Conservation (phyloP, 805 yeast species). For the Candida multigemmis region DNA sequence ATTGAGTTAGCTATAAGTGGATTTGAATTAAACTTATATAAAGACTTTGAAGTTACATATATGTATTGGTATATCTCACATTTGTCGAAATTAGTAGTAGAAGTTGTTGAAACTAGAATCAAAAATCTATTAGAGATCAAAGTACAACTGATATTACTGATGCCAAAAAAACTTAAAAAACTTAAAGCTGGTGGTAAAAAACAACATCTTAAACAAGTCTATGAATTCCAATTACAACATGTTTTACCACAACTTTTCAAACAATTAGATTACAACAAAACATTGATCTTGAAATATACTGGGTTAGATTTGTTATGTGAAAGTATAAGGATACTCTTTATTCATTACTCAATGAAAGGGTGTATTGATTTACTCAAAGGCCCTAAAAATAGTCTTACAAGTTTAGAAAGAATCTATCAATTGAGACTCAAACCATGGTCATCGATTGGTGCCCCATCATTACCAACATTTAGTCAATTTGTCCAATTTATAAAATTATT, state of each 20-base stretch:
- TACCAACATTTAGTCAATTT: slow-evolving; percentile 44
- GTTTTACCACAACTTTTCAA: slow-evolving; percentile 26
- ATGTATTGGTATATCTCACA: slow-evolving; percentile 63
- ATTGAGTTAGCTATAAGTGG: slow-evolving; percentile 63
- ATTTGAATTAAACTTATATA: slow-evolving; percentile 65
- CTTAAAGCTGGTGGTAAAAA: slow-evolving; percentile 43
- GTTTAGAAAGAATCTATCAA: slow-evolving; percentile 14
- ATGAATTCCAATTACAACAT: slow-evolving; percentile 17
- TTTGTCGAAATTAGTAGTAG: slow-evolving; percentile 28
- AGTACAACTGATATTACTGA: too few relatives aligned
- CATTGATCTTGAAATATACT: slow-evolving; percentile 10
- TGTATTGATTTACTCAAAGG: slow-evolving; percentile 15
- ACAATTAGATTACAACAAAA: slow-evolving; percentile 13
- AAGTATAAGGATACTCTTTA: slow-evolving; percentile 9
- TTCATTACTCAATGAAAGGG: slow-evolving; percentile 10
- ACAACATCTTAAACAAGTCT: slow-evolving; percentile 18
- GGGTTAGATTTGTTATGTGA: slow-evolving; percentile 11
- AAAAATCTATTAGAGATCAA: too few relatives aligned
- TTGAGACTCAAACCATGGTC: slow-evolving; percentile 74
- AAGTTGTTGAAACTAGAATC: slow-evolving; percentile 38
- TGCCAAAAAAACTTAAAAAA: slow-evolving; percentile 37
- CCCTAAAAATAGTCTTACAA: slow-evolving; percentile 13
- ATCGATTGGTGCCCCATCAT: slow-evolving; percentile 68
- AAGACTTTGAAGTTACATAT: slow-evolving; percentile 56
- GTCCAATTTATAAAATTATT: too few relatives aligned